Percentiles rank a stretch among this genome's conserved stretches.
Evolutionary conservation across 78 protist species (phyloP).

Genomic region (Tieghemostelium lacteum): DNA sequence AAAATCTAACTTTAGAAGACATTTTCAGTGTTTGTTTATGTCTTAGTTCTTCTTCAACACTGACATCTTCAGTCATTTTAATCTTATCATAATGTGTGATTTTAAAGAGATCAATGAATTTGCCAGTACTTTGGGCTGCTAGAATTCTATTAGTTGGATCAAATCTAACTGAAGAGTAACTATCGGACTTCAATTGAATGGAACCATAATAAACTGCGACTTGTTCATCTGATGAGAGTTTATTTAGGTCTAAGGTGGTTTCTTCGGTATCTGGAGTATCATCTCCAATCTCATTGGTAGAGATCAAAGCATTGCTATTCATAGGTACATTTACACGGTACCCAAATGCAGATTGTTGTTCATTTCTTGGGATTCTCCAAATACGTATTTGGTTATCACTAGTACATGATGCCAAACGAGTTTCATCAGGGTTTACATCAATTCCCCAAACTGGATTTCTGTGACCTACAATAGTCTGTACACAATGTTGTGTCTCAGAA

Average conservation of each 20-base stretch:
- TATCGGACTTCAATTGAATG: conserved; percentile 38
- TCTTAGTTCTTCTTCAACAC: conserved; percentile 29
- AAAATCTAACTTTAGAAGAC: conserved; percentile 56
- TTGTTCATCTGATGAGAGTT: not conserved
- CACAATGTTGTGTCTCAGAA: conserved; percentile 88
- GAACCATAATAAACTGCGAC: conserved; percentile 68
- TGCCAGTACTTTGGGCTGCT: conserved; percentile 25
- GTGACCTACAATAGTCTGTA: conserved; percentile 91
- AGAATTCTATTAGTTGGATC: conserved; percentile 55
- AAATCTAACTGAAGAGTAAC: conserved; percentile 14
- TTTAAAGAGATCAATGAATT: conserved; percentile 47
- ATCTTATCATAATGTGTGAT: conserved; percentile 11
- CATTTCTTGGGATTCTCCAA: conserved; percentile 43
- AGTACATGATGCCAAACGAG: conserved; percentile 46
- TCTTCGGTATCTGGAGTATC: not conserved
- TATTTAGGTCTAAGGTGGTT: not conserved
- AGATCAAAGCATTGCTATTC: conserved; percentile 1
- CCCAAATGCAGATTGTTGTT: not conserved
- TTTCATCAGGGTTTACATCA: conserved; percentile 63
- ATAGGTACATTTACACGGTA: conserved; percentile 42
- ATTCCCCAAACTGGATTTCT: conserved; percentile 87
- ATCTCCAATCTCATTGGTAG: not conserved
- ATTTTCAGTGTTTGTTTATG: conserved; percentile 59
- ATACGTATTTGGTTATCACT: conserved; percentile 26
- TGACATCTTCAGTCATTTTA: conserved; percentile 1